Percentiles rank a stretch among this genome's conserved stretches.
These are phyloP conservation scores for Diplotaxis tenuifolia DNA, from an alignment of 345 rosid species.

Conservation along the genomic window DNA sequence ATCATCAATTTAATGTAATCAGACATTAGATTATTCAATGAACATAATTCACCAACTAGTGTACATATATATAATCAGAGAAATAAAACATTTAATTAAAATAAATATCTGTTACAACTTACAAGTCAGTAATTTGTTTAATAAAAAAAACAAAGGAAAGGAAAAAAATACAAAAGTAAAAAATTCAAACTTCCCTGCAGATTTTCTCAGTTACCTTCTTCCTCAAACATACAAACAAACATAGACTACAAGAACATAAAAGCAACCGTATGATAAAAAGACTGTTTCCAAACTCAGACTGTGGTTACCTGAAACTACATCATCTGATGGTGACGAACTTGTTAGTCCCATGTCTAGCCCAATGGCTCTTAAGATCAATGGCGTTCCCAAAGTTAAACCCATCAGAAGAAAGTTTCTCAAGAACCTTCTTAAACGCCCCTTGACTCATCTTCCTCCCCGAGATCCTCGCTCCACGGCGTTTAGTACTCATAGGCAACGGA, in stretches of 20 bases:
- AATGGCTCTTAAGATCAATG: conserved; percentile 86
- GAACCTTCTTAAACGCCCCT: conserved; percentile 95
- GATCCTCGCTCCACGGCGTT: conserved; percentile 91
- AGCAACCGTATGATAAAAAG: conserved; percentile 18
- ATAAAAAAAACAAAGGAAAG: conserved; percentile 7
- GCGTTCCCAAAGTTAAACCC: conserved; percentile 82
- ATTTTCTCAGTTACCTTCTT: conserved; percentile 17
- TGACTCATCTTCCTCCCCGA: conserved; percentile 99
- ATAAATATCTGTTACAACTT: conserved; percentile 36
- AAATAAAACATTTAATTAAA: conserved; percentile 30
- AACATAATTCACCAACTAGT: not conserved
- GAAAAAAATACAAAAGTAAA: not conserved
- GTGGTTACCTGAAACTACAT: conserved; percentile 27
- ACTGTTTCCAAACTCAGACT: not conserved
- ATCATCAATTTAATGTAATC: not conserved
- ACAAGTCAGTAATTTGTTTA: conserved; percentile 36
- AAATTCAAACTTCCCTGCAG: conserved; percentile 13
- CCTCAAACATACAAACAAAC: conserved; percentile 10
- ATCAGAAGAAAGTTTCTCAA: conserved; percentile 92
- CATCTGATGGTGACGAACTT: conserved; percentile 98
- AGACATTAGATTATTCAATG: not conserved
- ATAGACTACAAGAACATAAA: conserved; percentile 12
- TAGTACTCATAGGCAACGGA: conserved; percentile 95
- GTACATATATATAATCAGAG: not conserved
- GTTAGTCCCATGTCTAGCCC: conserved; percentile 99